Evolutionary conservation across 352 stramenopile species (phyloP).

Genomic region (Pythium brassicae): DNA sequence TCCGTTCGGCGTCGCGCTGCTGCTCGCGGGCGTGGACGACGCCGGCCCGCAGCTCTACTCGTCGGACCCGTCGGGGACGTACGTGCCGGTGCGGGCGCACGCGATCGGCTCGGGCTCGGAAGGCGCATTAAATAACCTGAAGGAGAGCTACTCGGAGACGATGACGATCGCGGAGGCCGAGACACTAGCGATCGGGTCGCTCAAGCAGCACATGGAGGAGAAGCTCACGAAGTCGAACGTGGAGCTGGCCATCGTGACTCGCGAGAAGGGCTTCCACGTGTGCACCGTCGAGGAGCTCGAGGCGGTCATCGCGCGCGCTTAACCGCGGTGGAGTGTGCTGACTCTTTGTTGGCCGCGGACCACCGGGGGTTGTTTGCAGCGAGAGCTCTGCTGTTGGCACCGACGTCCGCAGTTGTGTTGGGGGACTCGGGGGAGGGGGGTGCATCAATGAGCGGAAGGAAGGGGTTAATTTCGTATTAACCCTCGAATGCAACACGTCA

Average conservation of each 20-base stretch:
- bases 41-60: slow-evolving; percentile 94
- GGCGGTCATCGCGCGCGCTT: slow-evolving; percentile 85
- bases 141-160: slow-evolving; percentile 96
- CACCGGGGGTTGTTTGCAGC: neutral
- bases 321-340: slow-evolving; percentile 10
- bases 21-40: slow-evolving; percentile 96
- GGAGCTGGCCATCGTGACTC: slow-evolving; percentile 95
- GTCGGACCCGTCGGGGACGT: slow-evolving; percentile 97
- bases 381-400: neutral
- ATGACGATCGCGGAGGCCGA: slow-evolving; percentile 97
- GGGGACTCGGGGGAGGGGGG: no score
- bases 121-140: slow-evolving; percentile 96
- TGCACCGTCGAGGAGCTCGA: slow-evolving; percentile 92
- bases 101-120: slow-evolving; percentile 98
- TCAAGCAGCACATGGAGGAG: slow-evolving; percentile 99
- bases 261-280: slow-evolving; percentile 95
- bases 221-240: slow-evolving; percentile 98
- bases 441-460: no score
- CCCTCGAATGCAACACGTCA: no score
- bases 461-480: no score
- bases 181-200: slow-evolving; percentile 92
- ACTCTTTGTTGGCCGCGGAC: neutral
- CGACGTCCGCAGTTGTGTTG: no score
- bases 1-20: slow-evolving; percentile 98
- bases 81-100: slow-evolving; percentile 98